phyloP scores from a whole-genome alignment of 768 basidiomycete species.

The Gelatoporia subvermispora region DNA sequence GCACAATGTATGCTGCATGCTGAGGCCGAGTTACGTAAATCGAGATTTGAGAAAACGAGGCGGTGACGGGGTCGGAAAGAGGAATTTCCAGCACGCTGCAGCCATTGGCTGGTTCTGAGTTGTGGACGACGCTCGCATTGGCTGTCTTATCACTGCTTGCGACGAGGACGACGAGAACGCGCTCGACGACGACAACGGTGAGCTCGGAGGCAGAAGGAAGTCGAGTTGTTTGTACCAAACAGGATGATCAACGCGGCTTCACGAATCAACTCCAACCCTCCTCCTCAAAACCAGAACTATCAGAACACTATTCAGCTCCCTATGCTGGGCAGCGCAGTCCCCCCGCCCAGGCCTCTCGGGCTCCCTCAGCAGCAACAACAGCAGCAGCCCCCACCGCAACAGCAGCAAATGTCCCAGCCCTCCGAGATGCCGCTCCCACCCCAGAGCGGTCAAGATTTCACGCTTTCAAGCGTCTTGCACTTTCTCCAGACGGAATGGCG shows the following conservation, averaged over 20 bases:
- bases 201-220: not conserved
- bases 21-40: conserved; percentile 12
- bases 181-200: conserved; percentile 1
- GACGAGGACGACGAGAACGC: not conserved
- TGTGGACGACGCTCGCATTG: too few relatives aligned
- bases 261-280: conserved; percentile 20
- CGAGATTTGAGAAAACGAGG: conserved; percentile 13
- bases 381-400: conserved; percentile 32
- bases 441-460: conserved; percentile 88
- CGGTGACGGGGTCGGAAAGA: not conserved
- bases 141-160: too few relatives aligned
- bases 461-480: conserved; percentile 90
- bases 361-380: conserved; percentile 37
- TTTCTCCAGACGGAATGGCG: conserved; percentile 98
- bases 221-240: conserved; percentile 18
- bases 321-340: conserved; percentile 62
- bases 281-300: conserved; percentile 17
- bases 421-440: conserved; percentile 67
- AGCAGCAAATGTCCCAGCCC: conserved; percentile 53
- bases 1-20: not conserved
- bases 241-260: conserved; percentile 22
- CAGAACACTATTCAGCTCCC: conserved; percentile 42
- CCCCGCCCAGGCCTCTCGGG: conserved; percentile 39
- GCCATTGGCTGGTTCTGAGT: too few relatives aligned
- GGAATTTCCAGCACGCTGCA: not conserved